phyloP scores from a whole-genome alignment of 192 early-diverging fungal genomes.

The Helicostylum pulchrum region DNA sequence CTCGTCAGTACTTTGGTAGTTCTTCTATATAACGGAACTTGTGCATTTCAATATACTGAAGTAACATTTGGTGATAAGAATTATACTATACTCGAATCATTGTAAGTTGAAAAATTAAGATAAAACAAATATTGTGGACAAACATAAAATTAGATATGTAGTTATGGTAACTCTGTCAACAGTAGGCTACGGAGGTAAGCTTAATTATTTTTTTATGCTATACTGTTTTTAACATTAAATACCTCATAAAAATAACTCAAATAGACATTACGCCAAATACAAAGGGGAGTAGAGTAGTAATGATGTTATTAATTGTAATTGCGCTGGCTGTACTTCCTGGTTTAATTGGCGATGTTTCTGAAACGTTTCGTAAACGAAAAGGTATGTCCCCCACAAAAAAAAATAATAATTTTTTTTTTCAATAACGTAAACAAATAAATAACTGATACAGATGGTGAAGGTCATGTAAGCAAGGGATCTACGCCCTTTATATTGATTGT shows the following conservation, averaged over 20 bases:
- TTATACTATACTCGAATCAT: slow-evolving; percentile 25
- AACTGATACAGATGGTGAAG: slow-evolving; percentile 14
- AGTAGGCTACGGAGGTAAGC: slow-evolving; percentile 59
- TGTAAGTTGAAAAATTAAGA: not conserved
- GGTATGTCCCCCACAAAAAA: not conserved
- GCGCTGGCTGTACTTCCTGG: slow-evolving; percentile 55
- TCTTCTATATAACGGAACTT: slow-evolving; percentile 56
- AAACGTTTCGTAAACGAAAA: slow-evolving; percentile 33
- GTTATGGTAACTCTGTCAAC: slow-evolving; percentile 62
- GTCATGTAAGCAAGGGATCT: slow-evolving; percentile 15
- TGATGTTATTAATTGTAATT: slow-evolving; percentile 55
- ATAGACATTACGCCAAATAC: slow-evolving; percentile 58
- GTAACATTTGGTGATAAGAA: slow-evolving; percentile 38
- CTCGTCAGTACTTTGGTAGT: slow-evolving; percentile 49
- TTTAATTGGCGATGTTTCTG: slow-evolving; percentile 42
- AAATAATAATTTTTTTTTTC: not conserved
- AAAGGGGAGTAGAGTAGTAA: slow-evolving; percentile 45
- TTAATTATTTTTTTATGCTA: not conserved
- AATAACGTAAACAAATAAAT: not conserved
- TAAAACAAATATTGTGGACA: not conserved
- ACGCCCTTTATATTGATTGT: slow-evolving; percentile 41
- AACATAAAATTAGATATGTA: slow-evolving; percentile 42
- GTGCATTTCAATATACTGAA: slow-evolving; percentile 58
- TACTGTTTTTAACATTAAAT: not conserved
- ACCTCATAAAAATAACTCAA: not conserved